These are phyloP conservation scores for Isabelozyma pseudorhagii DNA, from an alignment of 805 yeast species.

Conservation along the genomic window DNA sequence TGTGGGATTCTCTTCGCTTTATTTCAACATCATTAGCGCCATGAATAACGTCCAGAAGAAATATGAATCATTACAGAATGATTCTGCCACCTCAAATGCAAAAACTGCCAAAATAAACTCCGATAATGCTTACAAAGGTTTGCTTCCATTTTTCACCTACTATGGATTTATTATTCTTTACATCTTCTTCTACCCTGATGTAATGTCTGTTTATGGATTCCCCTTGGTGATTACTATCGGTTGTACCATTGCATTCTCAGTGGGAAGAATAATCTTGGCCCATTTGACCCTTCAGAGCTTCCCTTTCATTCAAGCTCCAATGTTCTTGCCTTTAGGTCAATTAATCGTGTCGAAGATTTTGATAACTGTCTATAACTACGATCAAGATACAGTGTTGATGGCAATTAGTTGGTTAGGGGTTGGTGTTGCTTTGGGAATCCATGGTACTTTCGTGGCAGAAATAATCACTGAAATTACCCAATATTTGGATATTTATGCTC, in stretches of 20 bases:
- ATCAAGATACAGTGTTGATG: slow-evolving; percentile 40
- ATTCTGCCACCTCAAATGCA: slow-evolving; percentile 14
- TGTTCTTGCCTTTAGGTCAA: slow-evolving; percentile 60
- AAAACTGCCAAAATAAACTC: slow-evolving; percentile 33
- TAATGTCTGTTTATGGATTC: slow-evolving; percentile 41
- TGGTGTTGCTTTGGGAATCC: slow-evolving; percentile 65
- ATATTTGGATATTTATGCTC: slow-evolving; percentile 81
- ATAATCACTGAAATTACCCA: slow-evolving; percentile 76
- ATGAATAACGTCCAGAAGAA: slow-evolving; percentile 54
- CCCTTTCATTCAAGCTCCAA: slow-evolving; percentile 71
- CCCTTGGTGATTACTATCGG: slow-evolving; percentile 73
- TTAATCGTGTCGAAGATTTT: slow-evolving; percentile 30
- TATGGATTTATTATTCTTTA: slow-evolving; percentile 47
- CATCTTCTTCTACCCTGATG: slow-evolving; percentile 48
- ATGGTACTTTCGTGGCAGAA: slow-evolving; percentile 69
- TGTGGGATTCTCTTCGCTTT: slow-evolving; percentile 52
- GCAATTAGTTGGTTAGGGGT: slow-evolving; percentile 63
- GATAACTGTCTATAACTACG: slow-evolving; percentile 34
- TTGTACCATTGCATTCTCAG: slow-evolving; percentile 72
- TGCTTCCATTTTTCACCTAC: slow-evolving; percentile 66
- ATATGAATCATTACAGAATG: slow-evolving; percentile 23
- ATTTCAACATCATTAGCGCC: slow-evolving; percentile 67
- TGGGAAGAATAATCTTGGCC: slow-evolving; percentile 86
- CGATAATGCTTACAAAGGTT: slow-evolving; percentile 45
- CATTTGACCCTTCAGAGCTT: slow-evolving; percentile 79